Percentiles rank a stretch among this genome's conserved stretches.
These are phyloP conservation scores for Cyclotella baltica DNA, from an alignment of 108 stramenopile species.

Conservation along the genomic window DNA sequence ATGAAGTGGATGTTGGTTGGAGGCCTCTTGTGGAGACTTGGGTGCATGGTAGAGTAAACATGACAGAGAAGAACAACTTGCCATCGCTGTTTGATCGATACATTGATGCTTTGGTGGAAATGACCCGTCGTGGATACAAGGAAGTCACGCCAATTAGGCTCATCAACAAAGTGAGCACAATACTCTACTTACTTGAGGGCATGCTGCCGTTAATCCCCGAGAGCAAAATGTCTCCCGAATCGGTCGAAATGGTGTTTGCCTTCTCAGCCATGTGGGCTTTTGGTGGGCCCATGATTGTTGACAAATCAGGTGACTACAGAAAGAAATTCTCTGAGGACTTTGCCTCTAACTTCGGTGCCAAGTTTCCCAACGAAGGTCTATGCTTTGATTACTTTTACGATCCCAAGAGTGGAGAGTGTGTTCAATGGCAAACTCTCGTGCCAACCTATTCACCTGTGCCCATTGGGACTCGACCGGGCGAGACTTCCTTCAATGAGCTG, in stretches of 20 bases:
- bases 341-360: constrained; percentile 62
- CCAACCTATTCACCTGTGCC: constrained; percentile 70
- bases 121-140: constrained; percentile 81
- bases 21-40: constrained; percentile 89
- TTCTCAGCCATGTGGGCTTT: constrained; percentile 93
- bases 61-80: constrained; percentile 66
- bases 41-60: constrained; percentile 65
- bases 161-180: constrained; percentile 83
- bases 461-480: constrained; percentile 79
- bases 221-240: constrained; percentile 66
- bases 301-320: constrained; percentile 85
- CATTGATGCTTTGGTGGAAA: constrained; percentile 76
- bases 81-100: constrained; percentile 89
- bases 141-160: constrained; percentile 80
- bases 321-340: constrained; percentile 82
- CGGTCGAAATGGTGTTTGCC: constrained; percentile 74
- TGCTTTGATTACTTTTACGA: constrained; percentile 91
- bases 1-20: constrained; percentile 92
- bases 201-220: constrained; percentile 67
- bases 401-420: constrained; percentile 47
- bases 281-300: constrained; percentile 89
- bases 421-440: constrained; percentile 72
- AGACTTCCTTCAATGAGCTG: constrained; percentile 84
- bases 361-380: constrained; percentile 73
- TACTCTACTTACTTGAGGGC: constrained; percentile 82